A percentile compares a stretch with the other conserved stretches of the same genome.
Evolutionary conservation across 2,329 filamentous ascomycete genomes (phyloP).

Genomic region (Pezicula carpinea): DNA sequence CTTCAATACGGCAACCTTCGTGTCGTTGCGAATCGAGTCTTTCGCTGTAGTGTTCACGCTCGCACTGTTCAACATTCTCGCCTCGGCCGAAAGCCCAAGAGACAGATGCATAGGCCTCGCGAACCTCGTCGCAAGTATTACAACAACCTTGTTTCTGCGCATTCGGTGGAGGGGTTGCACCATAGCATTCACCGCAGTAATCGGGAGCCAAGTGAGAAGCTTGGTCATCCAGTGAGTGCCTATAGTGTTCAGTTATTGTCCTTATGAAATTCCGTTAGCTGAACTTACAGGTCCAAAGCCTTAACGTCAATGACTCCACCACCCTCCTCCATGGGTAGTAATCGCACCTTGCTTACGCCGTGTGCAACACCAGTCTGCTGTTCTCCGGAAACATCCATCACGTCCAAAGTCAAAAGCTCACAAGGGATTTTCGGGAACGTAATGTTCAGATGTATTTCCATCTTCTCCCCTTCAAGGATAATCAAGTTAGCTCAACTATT

Average conservation of each 20-base stretch:
- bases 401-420: conserved; percentile 91
- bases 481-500: not conserved
- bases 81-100: conserved; percentile 94
- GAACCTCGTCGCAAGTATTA: conserved; percentile 94
- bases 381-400: conserved; percentile 98
- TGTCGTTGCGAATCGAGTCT: conserved; percentile 80
- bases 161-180: conserved; percentile 67
- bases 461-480: conserved; percentile 70
- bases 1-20: conserved; percentile 93
- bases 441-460: conserved; percentile 98
- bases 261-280: conserved; percentile 12
- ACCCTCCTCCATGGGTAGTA: conserved; percentile 68
- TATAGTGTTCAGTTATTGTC: conserved; percentile 27
- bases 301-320: conserved; percentile 69
- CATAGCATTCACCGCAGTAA: conserved; percentile 94
- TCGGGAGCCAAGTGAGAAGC: conserved; percentile 78
- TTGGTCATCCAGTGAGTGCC: conserved; percentile 62
- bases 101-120: conserved; percentile 84
- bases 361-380: conserved; percentile 92
- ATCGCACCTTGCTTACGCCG: conserved; percentile 85
- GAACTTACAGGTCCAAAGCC: conserved; percentile 59
- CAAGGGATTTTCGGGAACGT: conserved; percentile 92
- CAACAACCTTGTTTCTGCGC: conserved; percentile 85
- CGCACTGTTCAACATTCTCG: conserved; percentile 90
- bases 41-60: conserved; percentile 89